Conservation (phyloP, 306 rosid species). For the Castanospermum australe region DNA sequence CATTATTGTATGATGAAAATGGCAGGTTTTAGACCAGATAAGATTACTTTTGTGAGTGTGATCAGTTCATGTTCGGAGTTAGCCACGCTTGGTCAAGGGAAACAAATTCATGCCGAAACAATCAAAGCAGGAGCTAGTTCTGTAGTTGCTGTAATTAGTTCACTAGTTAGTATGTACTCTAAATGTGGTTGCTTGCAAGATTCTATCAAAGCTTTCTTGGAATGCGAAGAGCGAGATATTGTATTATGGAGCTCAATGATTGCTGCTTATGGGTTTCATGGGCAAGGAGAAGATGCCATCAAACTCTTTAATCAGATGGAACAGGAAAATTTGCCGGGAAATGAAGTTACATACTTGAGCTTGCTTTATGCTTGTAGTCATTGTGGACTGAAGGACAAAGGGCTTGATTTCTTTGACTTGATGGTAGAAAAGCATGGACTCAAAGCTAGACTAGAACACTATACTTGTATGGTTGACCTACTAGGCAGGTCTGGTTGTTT, state of each 20-base stretch:
- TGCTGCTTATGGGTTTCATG: slow-evolving; percentile 89
- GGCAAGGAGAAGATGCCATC: slow-evolving; percentile 77
- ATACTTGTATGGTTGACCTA: slow-evolving; percentile 83
- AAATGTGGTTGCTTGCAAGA: slow-evolving; percentile 83
- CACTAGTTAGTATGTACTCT: slow-evolving; percentile 87
- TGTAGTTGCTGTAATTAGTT: slow-evolving; percentile 58
- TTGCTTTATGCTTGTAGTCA: slow-evolving; percentile 92
- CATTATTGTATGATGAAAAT: slow-evolving; percentile 74
- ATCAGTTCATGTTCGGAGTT: slow-evolving; percentile 74
- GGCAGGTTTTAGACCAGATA: slow-evolving; percentile 73
- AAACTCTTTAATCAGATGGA: slow-evolving; percentile 73
- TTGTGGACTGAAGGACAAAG: slow-evolving; percentile 80
- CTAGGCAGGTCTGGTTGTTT: slow-evolving; percentile 84
- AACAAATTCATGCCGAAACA: slow-evolving; percentile 83
- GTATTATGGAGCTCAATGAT: slow-evolving; percentile 88
- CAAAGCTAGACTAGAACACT: slow-evolving; percentile 72
- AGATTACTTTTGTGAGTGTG: slow-evolving; percentile 72
- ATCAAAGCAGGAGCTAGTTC: slow-evolving; percentile 74
- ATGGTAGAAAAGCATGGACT: slow-evolving; percentile 68
- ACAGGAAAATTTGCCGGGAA: slow-evolving; percentile 52
- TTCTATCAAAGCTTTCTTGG: slow-evolving; percentile 64
- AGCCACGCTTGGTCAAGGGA: slow-evolving; percentile 84
- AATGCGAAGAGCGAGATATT: slow-evolving; percentile 56
- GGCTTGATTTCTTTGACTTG: slow-evolving; percentile 61
- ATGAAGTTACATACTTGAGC: slow-evolving; percentile 88